Evolutionary conservation across 2,329 filamentous ascomycete genomes (phyloP).

Genomic region (Epichloe scottii): DNA sequence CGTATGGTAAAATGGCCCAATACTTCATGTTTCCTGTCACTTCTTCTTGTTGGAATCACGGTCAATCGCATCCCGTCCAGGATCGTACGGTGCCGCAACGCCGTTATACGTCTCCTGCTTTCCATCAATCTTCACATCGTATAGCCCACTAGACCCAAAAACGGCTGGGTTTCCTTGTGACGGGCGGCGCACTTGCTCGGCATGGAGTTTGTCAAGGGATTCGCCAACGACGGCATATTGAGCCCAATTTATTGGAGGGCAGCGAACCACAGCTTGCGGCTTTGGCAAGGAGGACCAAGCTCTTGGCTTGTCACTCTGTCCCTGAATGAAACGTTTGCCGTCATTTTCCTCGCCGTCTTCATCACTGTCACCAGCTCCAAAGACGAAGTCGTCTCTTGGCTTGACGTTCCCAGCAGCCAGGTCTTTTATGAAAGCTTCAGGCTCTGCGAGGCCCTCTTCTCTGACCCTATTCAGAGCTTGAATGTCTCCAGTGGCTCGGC

Average conservation of each 20-base stretch:
- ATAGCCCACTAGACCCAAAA: slow-evolving; percentile 31
- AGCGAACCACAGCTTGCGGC: slow-evolving; percentile 72
- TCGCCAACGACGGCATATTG: slow-evolving; percentile 81
- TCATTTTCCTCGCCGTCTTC: slow-evolving; percentile 17
- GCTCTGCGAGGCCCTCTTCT: slow-evolving; percentile 55
- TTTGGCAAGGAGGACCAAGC: slow-evolving; percentile 56
- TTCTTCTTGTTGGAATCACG: slow-evolving; percentile 24
- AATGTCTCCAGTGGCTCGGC: slow-evolving; percentile 66
- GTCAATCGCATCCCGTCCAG: slow-evolving; percentile 36
- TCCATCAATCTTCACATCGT: slow-evolving; percentile 35
- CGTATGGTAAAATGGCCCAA: no score
- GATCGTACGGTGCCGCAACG: slow-evolving; percentile 44
- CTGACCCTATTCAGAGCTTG: slow-evolving; percentile 57
- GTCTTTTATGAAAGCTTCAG: slow-evolving; percentile 58
- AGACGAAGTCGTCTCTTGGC: slow-evolving; percentile 6
- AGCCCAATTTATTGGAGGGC: slow-evolving; percentile 85
- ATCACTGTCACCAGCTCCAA: slow-evolving; percentile 16
- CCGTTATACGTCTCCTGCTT: slow-evolving; percentile 34
- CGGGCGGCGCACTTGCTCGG: slow-evolving; percentile 61
- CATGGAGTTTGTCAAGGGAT: slow-evolving; percentile 71
- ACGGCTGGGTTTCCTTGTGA: slow-evolving; percentile 38
- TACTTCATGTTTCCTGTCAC: slow-evolving; percentile 7
- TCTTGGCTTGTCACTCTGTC: slow-evolving; percentile 13
- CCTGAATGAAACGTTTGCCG: slow-evolving; percentile 12
- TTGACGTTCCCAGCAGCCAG: slow-evolving; percentile 49